A percentile compares a stretch with the other conserved stretches of the same genome.
Evolutionary conservation across 2,329 filamentous ascomycete genomes (phyloP).

Genomic region (Paecilomyces sp.): DNA sequence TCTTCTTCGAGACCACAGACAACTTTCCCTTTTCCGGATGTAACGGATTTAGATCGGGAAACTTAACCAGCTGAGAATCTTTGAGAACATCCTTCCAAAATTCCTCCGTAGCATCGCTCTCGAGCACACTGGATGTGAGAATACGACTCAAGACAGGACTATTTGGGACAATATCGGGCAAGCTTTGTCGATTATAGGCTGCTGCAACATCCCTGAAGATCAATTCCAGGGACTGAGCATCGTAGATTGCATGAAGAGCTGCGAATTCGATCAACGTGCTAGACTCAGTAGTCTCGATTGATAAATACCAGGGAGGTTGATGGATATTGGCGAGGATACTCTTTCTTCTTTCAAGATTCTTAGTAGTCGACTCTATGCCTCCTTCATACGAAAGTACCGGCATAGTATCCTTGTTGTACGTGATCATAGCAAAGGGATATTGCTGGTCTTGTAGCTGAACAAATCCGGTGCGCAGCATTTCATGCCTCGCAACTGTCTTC

Average conservation of each 20-base stretch:
- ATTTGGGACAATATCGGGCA: slow-evolving; percentile 25
- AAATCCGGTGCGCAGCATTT: slow-evolving; percentile 74
- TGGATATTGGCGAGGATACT: slow-evolving; percentile 41
- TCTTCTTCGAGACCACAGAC: slow-evolving; percentile 28
- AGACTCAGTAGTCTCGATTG: slow-evolving; percentile 33
- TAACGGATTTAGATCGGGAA: slow-evolving; percentile 68
- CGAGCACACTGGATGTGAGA: slow-evolving; percentile 27
- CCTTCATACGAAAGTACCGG: slow-evolving; percentile 35
- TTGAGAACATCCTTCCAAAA: slow-evolving; percentile 60
- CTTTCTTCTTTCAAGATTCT: slow-evolving; percentile 7
- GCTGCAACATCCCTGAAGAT: slow-evolving; percentile 56
- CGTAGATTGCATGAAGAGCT: slow-evolving; percentile 78
- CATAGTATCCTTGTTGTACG: slow-evolving; percentile 38
- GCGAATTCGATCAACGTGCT: slow-evolving; percentile 40
- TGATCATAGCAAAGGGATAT: slow-evolving; percentile 67
- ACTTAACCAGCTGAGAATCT: slow-evolving; percentile 56
- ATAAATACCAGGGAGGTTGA: slow-evolving; percentile 57
- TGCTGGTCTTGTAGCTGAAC: slow-evolving; percentile 52
- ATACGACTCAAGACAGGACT: slow-evolving; percentile 40
- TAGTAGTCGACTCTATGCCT: neutral
- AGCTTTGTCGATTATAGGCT: slow-evolving; percentile 24
- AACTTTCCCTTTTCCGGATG: slow-evolving; percentile 26
- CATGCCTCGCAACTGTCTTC: slow-evolving; percentile 47
- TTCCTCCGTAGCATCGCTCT: slow-evolving; percentile 22
- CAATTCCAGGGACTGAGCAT: slow-evolving; percentile 64